Percentiles rank a stretch among this genome's conserved stretches.
phyloP scores from a whole-genome alignment of 306 rosid species.

The Calophaca sinica region DNA sequence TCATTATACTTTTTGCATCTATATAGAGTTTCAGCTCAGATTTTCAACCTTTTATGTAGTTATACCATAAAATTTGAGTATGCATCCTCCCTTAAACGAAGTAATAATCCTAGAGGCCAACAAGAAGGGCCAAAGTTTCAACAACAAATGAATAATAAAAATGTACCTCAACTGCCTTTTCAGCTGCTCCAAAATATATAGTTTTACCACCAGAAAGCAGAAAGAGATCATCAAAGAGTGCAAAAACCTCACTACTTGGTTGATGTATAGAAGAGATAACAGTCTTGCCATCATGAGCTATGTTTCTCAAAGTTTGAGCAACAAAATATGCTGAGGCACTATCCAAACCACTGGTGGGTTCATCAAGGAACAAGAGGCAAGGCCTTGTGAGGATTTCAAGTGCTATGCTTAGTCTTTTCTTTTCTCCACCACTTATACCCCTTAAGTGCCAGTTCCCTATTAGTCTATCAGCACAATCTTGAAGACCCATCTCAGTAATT shows the following conservation, averaged over 20 bases:
- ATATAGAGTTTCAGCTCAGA: too few relatives aligned
- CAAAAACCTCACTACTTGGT: conserved; percentile 94
- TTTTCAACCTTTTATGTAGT: too few relatives aligned
- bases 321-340: conserved; percentile 96
- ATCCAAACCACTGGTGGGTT: conserved; percentile 93
- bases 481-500: conserved; percentile 83
- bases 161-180: conserved; percentile 75
- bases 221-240: conserved; percentile 90
- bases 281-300: conserved; percentile 84
- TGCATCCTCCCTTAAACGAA: background rate
- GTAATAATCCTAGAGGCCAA: background rate
- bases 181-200: conserved; percentile 76
- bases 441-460: conserved; percentile 92
- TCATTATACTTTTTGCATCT: too few relatives aligned
- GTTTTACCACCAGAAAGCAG: conserved; percentile 87
- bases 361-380: conserved; percentile 83
- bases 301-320: conserved; percentile 73
- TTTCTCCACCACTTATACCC: conserved; percentile 95
- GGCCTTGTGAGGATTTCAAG: conserved; percentile 89
- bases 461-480: conserved; percentile 72
- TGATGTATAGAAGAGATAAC: conserved; percentile 89
- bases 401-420: conserved; percentile 90
- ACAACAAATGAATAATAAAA: background rate
- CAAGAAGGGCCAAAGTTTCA: background rate
- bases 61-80: background rate